phyloP scores from a whole-genome alignment of 176 grass and related monocot species.

The Ananas comosus region DNA sequence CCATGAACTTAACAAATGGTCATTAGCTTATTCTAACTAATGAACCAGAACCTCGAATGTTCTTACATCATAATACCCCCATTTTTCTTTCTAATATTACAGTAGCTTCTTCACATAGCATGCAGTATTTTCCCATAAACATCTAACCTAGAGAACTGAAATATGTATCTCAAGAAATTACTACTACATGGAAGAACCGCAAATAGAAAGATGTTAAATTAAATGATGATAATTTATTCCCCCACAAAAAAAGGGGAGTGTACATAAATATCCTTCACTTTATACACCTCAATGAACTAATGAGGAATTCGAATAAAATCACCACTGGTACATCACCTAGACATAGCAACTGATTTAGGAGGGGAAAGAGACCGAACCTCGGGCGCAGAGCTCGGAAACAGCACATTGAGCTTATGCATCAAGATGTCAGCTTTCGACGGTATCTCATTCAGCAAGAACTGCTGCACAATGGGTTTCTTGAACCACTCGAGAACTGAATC shows the following conservation, averaged over 20 bases:
- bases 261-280: neutral
- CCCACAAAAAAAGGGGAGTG: neutral
- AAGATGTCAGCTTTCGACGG: slow-evolving; percentile 78
- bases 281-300: neutral
- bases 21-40: no score
- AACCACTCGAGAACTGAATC: slow-evolving; percentile 86
- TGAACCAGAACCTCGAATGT: no score
- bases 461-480: slow-evolving; percentile 93
- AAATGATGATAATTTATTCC: neutral
- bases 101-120: no score
- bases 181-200: neutral
- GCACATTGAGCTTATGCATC: slow-evolving; percentile 90
- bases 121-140: no score
- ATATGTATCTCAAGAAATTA: no score
- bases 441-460: slow-evolving; percentile 96
- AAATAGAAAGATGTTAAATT: neutral
- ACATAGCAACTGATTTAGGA: slow-evolving; percentile 45
- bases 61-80: no score
- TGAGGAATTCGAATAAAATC: neutral
- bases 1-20: no score
- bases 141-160: no score
- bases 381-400: slow-evolving; percentile 77
- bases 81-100: no score
- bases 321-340: slow-evolving; percentile 30
- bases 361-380: slow-evolving; percentile 56